These are phyloP conservation scores for Catharanthus roseus DNA, from an alignment of 257 asterid species.

Conservation along the genomic window DNA sequence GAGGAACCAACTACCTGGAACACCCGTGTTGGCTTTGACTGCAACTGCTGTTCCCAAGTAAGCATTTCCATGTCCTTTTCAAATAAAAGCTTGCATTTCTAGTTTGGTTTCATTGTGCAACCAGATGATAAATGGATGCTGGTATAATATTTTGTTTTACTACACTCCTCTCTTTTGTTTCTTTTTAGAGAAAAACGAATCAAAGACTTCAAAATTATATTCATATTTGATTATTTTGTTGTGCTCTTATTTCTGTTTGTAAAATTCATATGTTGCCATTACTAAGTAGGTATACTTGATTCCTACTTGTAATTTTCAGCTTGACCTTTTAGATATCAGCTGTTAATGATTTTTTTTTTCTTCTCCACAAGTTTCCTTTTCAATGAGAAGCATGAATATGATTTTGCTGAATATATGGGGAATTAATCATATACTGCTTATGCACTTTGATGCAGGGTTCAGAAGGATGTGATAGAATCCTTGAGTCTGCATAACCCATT, in stretches of 20 bases:
- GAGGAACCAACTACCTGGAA: slow-evolving; percentile 57
- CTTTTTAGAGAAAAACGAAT: not conserved
- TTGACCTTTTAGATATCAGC: not conserved
- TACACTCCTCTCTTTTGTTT: not conserved
- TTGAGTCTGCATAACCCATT: slow-evolving; percentile 75
- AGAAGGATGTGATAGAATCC: slow-evolving; percentile 78
- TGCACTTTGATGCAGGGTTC: slow-evolving; percentile 64
- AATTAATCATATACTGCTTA: slow-evolving; percentile 20
- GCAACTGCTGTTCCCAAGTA: slow-evolving; percentile 98
- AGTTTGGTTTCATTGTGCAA: not conserved
- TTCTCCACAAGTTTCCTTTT: not conserved
- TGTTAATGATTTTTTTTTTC: not conserved
- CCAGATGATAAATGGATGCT: not conserved
- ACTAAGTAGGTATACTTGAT: not conserved
- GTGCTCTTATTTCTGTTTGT: not conserved
- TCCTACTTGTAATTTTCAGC: not conserved
- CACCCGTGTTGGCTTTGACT: slow-evolving; percentile 91
- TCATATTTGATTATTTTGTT: not conserved
- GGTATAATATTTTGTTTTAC: not conserved
- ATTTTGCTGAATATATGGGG: not conserved
- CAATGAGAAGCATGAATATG: too few species aligned
- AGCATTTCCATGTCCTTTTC: slow-evolving; percentile 29
- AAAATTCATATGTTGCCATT: not conserved
- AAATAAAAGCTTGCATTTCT: slow-evolving; percentile 1
- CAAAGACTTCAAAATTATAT: not conserved